A percentile compares a stretch with the other conserved stretches of the same genome.
Evolutionary conservation across 495 filamentous ascomycete species (phyloP).

Genomic region (Penicillium antarcticum): DNA sequence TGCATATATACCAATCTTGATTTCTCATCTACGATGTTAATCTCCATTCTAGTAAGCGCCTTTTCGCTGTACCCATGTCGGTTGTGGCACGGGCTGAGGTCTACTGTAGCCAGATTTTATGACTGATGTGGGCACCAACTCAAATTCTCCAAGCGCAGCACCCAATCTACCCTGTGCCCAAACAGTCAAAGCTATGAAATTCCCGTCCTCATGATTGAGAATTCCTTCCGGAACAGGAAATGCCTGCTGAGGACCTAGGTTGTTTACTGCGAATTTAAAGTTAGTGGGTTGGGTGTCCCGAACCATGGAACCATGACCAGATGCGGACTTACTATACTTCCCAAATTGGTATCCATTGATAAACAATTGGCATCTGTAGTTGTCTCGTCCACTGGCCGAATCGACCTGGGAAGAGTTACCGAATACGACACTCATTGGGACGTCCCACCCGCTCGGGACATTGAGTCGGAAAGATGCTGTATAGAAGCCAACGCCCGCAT

Average conservation of each 20-base stretch:
- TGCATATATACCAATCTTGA: neutral
- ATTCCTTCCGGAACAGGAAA: conserved; percentile 63
- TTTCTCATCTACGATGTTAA: neutral
- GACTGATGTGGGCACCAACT: conserved; percentile 6
- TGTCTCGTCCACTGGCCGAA: conserved; percentile 16
- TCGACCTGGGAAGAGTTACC: conserved; percentile 16
- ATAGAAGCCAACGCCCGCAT: conserved; percentile 58
- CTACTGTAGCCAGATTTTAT: conserved; percentile 12
- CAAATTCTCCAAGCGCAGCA: neutral
- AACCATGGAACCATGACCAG: neutral
- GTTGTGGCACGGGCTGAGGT: conserved; percentile 2
- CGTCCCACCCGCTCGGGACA: conserved; percentile 50
- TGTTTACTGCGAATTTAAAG: conserved; percentile 19
- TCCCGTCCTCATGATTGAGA: conserved; percentile 56
- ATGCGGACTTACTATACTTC: conserved; percentile 42
- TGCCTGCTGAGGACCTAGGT: conserved; percentile 63
- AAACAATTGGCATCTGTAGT: conserved; percentile 55
- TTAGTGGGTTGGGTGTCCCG: neutral
- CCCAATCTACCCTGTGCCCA: conserved; percentile 51
- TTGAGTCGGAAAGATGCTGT: conserved; percentile 51
- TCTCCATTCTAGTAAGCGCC: conserved; percentile 7
- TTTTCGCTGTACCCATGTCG: conserved; percentile 2
- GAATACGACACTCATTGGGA: conserved; percentile 56
- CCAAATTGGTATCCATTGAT: conserved; percentile 73
- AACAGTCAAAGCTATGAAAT: conserved; percentile 51